phyloP scores from a whole-genome alignment of 2,329 filamentous ascomycete genomes.

The Fusarium heterosporum region DNA sequence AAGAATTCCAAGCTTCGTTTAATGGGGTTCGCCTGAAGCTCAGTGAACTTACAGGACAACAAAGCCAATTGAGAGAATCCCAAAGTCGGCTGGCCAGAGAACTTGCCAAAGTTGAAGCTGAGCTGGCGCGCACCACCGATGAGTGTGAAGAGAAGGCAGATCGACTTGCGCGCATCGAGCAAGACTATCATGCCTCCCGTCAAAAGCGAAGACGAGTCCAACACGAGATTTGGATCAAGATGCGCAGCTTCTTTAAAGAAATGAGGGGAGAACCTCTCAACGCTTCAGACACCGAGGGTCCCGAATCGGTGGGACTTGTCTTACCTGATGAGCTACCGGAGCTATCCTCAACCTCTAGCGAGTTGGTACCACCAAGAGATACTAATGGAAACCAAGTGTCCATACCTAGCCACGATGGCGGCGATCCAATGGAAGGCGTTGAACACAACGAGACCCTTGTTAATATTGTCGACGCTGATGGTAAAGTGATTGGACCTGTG shows the following conservation, averaged over 20 bases:
- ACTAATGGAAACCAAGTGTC: constrained; percentile 1
- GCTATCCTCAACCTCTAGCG: constrained; percentile 27
- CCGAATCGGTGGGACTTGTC: constrained; percentile 29
- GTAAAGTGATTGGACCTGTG: constrained; percentile 54
- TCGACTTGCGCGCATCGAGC: constrained; percentile 50
- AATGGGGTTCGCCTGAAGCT: constrained; percentile 48
- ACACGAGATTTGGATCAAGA: constrained; percentile 47
- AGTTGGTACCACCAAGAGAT: constrained; percentile 5
- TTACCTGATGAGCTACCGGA: constrained; percentile 23
- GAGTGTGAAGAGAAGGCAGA: constrained; percentile 51
- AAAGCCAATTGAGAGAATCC: constrained; percentile 46
- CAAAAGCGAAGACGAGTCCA: constrained; percentile 47
- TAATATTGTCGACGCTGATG: constrained; percentile 54
- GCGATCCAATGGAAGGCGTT: constrained; percentile 39
- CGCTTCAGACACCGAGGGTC: constrained; percentile 28
- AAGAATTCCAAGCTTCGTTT: constrained; percentile 43
- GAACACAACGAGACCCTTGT: constrained; percentile 45
- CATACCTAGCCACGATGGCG: constrained; percentile 4
- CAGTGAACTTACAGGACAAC: constrained; percentile 46
- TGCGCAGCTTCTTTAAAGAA: constrained; percentile 52
- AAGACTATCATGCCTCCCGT: constrained; percentile 49
- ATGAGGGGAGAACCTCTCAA: constrained; percentile 46
- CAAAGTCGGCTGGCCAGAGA: constrained; percentile 48
- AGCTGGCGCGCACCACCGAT: constrained; percentile 50
- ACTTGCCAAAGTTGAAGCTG: constrained; percentile 53